phyloP scores from a whole-genome alignment of 345 rosid genomes.

The Populus tremula region DNA sequence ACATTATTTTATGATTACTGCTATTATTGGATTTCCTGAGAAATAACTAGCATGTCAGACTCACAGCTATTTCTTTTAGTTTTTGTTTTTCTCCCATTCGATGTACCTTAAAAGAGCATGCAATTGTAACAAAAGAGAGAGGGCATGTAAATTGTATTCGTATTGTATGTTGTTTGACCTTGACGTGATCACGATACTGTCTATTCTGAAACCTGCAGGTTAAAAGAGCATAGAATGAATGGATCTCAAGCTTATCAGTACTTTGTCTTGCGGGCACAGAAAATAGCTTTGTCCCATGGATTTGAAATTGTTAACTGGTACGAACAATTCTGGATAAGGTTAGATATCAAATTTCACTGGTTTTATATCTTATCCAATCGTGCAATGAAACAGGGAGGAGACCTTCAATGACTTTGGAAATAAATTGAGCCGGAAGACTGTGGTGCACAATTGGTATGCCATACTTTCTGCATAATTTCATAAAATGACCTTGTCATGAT shows the following conservation, averaged over 20 bases:
- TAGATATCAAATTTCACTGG: not conserved
- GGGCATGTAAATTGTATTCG: not conserved
- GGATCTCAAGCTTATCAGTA: constrained; percentile 60
- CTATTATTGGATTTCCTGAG: not conserved
- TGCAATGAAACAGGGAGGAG: constrained; percentile 62
- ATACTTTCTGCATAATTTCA: not conserved
- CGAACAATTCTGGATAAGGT: not conserved
- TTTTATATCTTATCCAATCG: constrained; percentile 11
- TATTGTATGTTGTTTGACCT: not conserved
- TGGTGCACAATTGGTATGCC: constrained; percentile 72
- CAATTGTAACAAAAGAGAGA: not conserved
- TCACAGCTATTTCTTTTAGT: not conserved
- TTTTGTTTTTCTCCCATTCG: not conserved
- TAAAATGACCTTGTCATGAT: not conserved
- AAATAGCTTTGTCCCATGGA: constrained; percentile 61
- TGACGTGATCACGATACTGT: not conserved
- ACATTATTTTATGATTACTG: not conserved
- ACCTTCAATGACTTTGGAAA: constrained; percentile 66
- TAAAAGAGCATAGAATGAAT: constrained; percentile 38
- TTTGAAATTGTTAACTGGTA: constrained; percentile 69
- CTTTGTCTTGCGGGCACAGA: constrained; percentile 61
- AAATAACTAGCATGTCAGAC: not conserved
- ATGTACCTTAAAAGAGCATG: not conserved
- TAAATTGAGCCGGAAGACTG: constrained; percentile 55
- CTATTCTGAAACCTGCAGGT: constrained; percentile 33